Base-by-base conservation (phyloP, 176 grass and related monocot genomes). In the Pontederia paniculata region DNA sequence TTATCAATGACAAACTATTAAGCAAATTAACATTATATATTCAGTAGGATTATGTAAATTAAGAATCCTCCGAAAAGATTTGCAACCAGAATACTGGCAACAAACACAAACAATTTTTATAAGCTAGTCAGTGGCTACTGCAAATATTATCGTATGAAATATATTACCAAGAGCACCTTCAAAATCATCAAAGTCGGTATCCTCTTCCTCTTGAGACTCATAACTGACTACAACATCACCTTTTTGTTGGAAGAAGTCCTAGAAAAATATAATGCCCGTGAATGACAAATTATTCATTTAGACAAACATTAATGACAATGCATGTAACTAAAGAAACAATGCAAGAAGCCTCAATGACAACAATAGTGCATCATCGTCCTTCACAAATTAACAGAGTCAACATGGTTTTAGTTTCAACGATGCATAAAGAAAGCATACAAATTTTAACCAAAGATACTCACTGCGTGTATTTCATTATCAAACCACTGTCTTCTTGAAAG, bases 131-230 rank as follows among this genome's bases (percentile, higher is more conserved):
- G n/a, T n/a, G n/a, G n/a, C n/a, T n/a, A n/a, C 15, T 14, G 15
- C 10, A 10, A 10, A 48, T 12, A 14, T 4, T 48, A 48, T 48
- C n/a, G n/a, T n/a, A n/a, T n/a, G n/a, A n/a, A n/a, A n/a, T n/a
- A 14, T 14, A 48, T 10, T 15, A 63, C 45, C 9, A 67, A 51
- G 65, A 83, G 42, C 53, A 88, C 93, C 93, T 88, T 98, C 93
- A 69, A 90, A 88, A 67, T 90, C 93, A 47, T 97, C 93, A 56
- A 98, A 79, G 9, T 98, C 86, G 5, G 84, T 84, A 55, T 91
- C 93, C n/a, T n/a, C n/a, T 65, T 98, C 85, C 50, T 97, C 91
- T 51, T 80, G 83, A 31, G 74, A 85, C 50, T 71, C 79, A 2
- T 82, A 86, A 23, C 61, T 77, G 68, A 79, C 75, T 57, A 80